These are phyloP conservation scores for Chimonanthus salicifolius DNA, from an alignment of 164 flowering plant species.

Conservation along the genomic window DNA sequence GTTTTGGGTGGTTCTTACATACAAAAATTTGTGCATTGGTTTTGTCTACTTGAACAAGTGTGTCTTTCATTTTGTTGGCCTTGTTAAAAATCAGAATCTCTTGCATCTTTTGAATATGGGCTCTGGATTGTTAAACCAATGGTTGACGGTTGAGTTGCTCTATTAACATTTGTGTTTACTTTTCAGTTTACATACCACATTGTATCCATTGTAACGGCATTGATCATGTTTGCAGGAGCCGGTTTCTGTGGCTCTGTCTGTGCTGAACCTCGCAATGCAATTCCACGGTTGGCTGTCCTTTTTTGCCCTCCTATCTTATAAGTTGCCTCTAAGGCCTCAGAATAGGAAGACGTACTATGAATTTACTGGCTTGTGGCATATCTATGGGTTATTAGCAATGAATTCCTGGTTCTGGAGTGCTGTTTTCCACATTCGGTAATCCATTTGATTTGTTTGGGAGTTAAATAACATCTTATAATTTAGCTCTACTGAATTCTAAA, in stretches of 20 bases:
- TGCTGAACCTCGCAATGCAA: slow-evolving; percentile 71
- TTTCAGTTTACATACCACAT: neutral
- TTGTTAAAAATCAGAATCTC: neutral
- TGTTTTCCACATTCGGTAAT: slow-evolving; percentile 81
- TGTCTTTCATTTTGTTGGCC: neutral
- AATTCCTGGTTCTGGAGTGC: slow-evolving; percentile 94
- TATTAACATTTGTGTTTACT: neutral
- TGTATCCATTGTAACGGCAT: neutral
- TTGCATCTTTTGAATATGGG: neutral
- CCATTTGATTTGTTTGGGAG: slow-evolving; percentile 1
- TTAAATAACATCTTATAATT: neutral
- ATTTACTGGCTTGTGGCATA: slow-evolving; percentile 71
- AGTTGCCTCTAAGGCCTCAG: slow-evolving; percentile 54
- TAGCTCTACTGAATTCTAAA: neutral
- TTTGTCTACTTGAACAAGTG: neutral
- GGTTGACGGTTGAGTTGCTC: neutral
- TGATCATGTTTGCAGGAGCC: slow-evolving; percentile 54
- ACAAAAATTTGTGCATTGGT: neutral
- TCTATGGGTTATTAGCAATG: slow-evolving; percentile 84
- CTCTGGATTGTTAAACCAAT: neutral
- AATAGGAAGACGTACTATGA: slow-evolving; percentile 65
- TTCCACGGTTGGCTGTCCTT: slow-evolving; percentile 97
- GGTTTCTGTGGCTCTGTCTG: slow-evolving; percentile 76
- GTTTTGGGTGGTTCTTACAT: neutral
- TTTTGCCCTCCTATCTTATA: slow-evolving; percentile 68